Evolutionary conservation across 129 eudicot species (phyloP).

Genomic region (Dittrichia graveolens): DNA sequence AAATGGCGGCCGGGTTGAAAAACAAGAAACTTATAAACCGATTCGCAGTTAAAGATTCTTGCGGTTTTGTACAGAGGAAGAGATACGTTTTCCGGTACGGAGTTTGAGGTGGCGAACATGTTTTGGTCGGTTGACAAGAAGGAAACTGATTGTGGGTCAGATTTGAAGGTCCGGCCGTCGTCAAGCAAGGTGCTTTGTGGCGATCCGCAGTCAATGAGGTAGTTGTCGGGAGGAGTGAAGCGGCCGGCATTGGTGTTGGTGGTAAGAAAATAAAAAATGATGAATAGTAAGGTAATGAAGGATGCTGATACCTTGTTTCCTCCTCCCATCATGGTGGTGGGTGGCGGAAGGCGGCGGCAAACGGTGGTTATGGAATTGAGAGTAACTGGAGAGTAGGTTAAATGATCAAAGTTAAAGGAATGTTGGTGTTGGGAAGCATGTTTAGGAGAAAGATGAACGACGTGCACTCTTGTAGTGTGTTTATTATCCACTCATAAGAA

Average conservation of each 20-base stretch:
- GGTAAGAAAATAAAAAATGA: conserved; percentile 11
- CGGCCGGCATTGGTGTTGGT: neutral
- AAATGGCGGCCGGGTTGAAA: conserved; percentile 69
- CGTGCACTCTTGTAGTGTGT: conserved; percentile 38
- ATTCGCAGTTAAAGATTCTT: conserved; percentile 63
- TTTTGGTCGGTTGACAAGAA: conserved; percentile 75
- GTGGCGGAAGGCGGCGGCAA: neutral
- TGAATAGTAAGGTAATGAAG: conserved; percentile 15
- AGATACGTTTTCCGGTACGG: conserved; percentile 35
- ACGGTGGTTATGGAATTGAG: conserved; percentile 11
- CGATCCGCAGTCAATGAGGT: conserved; percentile 84
- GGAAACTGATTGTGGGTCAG: conserved; percentile 80
- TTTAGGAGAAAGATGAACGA: conserved; percentile 28
- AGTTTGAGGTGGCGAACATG: conserved; percentile 47
- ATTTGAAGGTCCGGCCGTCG: conserved; percentile 84
- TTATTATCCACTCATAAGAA: conserved; percentile 6
- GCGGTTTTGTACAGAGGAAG: conserved; percentile 67
- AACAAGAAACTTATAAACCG: conserved; percentile 74
- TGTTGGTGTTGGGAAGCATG: conserved; percentile 40
- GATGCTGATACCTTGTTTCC: neutral
- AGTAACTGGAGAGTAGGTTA: neutral
- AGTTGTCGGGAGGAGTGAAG: conserved; percentile 69
- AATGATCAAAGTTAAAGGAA: conserved; percentile 23
- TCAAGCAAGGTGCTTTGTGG: conserved; percentile 59
- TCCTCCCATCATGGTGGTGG: conserved; percentile 14